Percentiles rank a stretch among this genome's conserved stretches.
These are phyloP conservation scores for Fusarium chuoi DNA, from an alignment of 2,329 filamentous ascomycete species.

Conservation along the genomic window DNA sequence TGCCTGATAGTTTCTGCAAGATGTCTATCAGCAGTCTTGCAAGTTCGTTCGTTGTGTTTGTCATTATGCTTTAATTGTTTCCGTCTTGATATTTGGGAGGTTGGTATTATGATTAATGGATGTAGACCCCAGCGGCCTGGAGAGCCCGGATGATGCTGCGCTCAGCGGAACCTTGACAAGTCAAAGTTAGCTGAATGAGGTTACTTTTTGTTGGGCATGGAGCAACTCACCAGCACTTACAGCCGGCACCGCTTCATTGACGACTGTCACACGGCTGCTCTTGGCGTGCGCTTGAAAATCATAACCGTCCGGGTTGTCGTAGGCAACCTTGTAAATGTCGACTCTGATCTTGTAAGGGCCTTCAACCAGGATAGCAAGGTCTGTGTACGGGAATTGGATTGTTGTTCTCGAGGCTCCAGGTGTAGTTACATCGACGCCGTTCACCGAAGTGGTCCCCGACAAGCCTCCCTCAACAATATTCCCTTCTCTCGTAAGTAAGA, in stretches of 20 bases:
- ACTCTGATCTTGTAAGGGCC: conserved; percentile 45
- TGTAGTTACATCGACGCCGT: conserved; percentile 24
- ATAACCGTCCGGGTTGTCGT: conserved; percentile 15
- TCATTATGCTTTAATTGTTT: background rate
- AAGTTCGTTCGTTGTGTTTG: background rate
- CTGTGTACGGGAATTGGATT: conserved; percentile 41
- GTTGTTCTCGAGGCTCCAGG: conserved; percentile 8
- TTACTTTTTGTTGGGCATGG: fast-evolving
- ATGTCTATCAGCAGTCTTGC: background rate
- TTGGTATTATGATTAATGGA: background rate
- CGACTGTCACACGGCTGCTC: conserved; percentile 26
- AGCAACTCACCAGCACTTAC: conserved; percentile 9
- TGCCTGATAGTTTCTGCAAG: background rate
- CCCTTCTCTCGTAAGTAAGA: conserved; percentile 34
- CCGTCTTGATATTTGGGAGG: background rate
- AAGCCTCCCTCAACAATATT: conserved; percentile 34
- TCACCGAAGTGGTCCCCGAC: conserved; percentile 28
- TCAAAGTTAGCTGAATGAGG: background rate
- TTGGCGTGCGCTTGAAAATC: conserved; percentile 29
- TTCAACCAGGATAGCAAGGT: conserved; percentile 36
- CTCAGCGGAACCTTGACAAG: conserved; percentile 5
- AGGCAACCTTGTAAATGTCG: conserved; percentile 42
- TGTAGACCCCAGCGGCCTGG: background rate
- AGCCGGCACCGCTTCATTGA: conserved; percentile 4
- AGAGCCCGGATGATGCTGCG: conserved; percentile 1